Conservation (phyloP, 148 eudicot species). For the Fagopyrum tataricum region DNA sequence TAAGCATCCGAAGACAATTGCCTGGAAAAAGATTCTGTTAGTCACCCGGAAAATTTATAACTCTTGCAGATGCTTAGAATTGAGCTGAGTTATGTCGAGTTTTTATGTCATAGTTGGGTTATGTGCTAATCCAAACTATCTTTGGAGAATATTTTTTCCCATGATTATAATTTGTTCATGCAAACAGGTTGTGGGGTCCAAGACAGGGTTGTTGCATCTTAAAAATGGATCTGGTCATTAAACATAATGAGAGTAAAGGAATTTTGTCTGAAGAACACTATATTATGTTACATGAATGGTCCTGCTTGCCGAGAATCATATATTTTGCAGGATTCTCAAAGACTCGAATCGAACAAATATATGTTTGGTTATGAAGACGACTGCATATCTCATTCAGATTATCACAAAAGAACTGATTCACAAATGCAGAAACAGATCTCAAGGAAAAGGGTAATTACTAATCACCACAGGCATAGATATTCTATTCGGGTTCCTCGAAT, state of each 20-base stretch:
- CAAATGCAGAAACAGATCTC: neutral
- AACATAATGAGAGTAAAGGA: neutral
- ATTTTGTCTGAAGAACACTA: neutral
- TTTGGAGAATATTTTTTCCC: neutral
- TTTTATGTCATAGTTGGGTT: neutral
- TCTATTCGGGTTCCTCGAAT: neutral
- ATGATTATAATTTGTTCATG: neutral
- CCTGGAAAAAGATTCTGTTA: neutral
- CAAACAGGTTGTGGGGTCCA: neutral
- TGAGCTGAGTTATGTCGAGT: neutral
- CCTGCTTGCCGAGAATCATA: neutral
- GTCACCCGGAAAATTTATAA: neutral
- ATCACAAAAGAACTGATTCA: conserved; percentile 2
- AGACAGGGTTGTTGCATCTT: neutral
- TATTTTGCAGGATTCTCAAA: neutral
- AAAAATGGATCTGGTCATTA: neutral
- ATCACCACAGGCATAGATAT: neutral
- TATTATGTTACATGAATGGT: neutral
- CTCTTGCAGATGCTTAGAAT: neutral
- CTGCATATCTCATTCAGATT: conserved; percentile 1
- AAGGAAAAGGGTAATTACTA: too few species aligned
- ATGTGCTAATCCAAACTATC: neutral
- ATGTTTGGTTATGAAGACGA: neutral
- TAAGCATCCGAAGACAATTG: neutral
- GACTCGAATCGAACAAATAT: neutral